Conservation (phyloP, 129 eudicot genomes). For the Artemisia argyi region DNA sequence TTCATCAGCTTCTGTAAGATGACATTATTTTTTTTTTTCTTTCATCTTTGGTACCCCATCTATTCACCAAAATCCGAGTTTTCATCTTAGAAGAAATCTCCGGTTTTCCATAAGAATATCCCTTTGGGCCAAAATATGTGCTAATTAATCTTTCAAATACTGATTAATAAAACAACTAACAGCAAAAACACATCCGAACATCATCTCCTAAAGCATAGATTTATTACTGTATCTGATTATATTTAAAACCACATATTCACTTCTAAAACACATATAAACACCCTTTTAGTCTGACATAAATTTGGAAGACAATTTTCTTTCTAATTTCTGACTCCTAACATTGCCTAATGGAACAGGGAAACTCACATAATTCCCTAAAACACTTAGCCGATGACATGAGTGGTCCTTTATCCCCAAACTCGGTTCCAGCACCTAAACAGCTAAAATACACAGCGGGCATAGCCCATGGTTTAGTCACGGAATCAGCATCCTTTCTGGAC, state of each 20-base stretch:
- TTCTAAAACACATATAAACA: neutral
- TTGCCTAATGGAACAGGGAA: constrained; percentile 45
- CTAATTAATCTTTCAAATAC: neutral
- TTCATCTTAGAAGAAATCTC: too few species aligned
- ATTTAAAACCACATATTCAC: too few species aligned
- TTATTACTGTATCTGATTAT: too few species aligned
- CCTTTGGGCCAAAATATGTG: neutral
- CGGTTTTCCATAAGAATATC: neutral
- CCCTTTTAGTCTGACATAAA: neutral
- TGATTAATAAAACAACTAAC: neutral
- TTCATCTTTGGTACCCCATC: neutral
- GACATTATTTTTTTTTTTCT: neutral
- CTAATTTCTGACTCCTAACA: constrained; percentile 4
- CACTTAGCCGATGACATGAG: constrained; percentile 79
- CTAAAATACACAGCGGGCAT: constrained; percentile 91
- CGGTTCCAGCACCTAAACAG: constrained; percentile 90
- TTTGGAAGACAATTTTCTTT: constrained; percentile 1
- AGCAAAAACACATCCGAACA: too few species aligned
- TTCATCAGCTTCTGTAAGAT: constrained; percentile 64
- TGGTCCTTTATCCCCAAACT: constrained; percentile 76
- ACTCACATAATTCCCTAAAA: constrained; percentile 61
- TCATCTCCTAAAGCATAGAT: too few species aligned
- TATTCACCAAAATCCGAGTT: too few species aligned
- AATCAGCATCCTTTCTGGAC: constrained; percentile 81
- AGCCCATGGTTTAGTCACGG: constrained; percentile 74